A percentile compares a stretch with the other conserved stretches of the same genome.
Conservation (phyloP, 2,329 filamentous ascomycete species). For the Graphilbum fragrans region DNA sequence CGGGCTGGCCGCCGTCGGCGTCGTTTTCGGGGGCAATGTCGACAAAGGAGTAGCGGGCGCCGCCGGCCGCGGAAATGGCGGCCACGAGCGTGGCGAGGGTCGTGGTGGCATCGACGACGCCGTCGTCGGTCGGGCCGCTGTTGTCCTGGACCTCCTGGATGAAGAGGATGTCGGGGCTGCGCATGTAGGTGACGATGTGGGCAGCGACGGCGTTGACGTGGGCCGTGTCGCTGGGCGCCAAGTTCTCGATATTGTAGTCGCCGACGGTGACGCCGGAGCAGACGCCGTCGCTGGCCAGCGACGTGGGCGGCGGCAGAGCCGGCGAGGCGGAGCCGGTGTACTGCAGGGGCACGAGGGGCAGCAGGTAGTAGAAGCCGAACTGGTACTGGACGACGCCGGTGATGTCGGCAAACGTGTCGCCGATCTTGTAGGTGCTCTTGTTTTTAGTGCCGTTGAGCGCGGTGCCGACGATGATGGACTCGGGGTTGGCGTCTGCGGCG, state of each 20-base stretch:
- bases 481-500: too few species aligned
- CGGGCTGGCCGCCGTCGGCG: slow-evolving; percentile 52
- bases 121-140: slow-evolving; percentile 48
- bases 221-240: slow-evolving; percentile 37
- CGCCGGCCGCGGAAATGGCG: slow-evolving; percentile 36
- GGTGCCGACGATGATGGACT: too few species aligned
- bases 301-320: too few species aligned
- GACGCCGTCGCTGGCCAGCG: slow-evolving; percentile 40
- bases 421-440: too few species aligned
- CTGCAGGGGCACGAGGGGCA: too few species aligned
- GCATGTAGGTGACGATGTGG: slow-evolving; percentile 53
- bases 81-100: slow-evolving; percentile 44
- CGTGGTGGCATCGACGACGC: slow-evolving; percentile 39
- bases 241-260: slow-evolving; percentile 60
- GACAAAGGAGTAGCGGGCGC: slow-evolving; percentile 44
- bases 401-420: slow-evolving; percentile 52
- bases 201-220: slow-evolving; percentile 46
- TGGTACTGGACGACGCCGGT: too few species aligned
- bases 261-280: too few species aligned
- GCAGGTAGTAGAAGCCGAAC: too few species aligned
- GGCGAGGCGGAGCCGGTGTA: too few species aligned
- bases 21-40: slow-evolving; percentile 48
- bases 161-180: slow-evolving; percentile 52
- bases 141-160: slow-evolving; percentile 62
- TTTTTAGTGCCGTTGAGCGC: too few species aligned